Percentiles rank a stretch among this genome's conserved stretches.
Conservation (phyloP, 345 rosid genomes). For the Salix koriyanagi region DNA sequence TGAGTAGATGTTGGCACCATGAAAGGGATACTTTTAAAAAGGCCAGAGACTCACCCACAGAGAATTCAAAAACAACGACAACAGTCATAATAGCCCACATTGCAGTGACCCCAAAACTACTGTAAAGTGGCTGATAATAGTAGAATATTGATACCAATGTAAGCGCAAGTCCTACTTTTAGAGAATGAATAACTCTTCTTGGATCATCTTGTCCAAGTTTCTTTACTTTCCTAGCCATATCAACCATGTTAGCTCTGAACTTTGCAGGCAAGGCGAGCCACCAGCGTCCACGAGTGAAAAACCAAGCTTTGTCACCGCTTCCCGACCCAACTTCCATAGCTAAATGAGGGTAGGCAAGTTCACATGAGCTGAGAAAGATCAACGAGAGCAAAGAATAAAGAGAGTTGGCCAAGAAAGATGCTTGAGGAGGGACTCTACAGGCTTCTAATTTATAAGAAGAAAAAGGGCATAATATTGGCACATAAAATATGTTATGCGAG, state of each 20-base stretch:
- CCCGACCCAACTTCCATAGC: constrained; percentile 22
- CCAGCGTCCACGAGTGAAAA: not conserved
- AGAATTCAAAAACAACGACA: constrained; percentile 72
- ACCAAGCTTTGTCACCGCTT: not conserved
- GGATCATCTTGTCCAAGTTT: constrained; percentile 63
- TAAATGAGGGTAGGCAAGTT: not conserved
- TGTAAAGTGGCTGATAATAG: constrained; percentile 57
- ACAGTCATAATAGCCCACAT: constrained; percentile 89
- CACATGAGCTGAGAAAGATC: not conserved
- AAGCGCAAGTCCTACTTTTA: constrained; percentile 69
- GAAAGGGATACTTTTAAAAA: not conserved
- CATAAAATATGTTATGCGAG: not conserved
- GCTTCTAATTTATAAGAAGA: constrained; percentile 21
- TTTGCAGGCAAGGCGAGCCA: constrained; percentile 14
- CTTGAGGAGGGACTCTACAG: not conserved
- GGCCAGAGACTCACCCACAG: constrained; percentile 49
- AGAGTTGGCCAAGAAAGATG: not conserved
- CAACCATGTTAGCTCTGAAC: constrained; percentile 11
- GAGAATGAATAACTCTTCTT: constrained; percentile 60
- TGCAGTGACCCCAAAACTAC: constrained; percentile 60
- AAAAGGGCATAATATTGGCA: not conserved
- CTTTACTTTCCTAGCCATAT: constrained; percentile 15
- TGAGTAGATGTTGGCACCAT: not conserved
- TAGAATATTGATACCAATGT: constrained; percentile 55
- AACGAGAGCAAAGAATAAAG: not conserved